Evolutionary conservation across 257 asterid genomes (phyloP).

Genomic region (Penstemon newberryi): DNA sequence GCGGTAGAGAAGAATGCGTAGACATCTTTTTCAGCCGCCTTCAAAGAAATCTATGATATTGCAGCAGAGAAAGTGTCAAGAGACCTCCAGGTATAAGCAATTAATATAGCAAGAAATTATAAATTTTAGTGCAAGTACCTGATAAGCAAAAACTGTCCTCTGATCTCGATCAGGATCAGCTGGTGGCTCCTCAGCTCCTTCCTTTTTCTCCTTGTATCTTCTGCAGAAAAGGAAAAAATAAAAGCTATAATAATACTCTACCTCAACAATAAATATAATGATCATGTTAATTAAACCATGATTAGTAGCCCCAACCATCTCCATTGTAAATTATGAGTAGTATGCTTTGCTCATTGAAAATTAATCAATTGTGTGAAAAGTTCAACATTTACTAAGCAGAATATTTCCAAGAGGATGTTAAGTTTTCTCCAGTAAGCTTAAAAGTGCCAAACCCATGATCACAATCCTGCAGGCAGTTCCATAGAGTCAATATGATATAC

Average conservation of each 20-base stretch:
- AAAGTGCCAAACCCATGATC: slow-evolving; percentile 54
- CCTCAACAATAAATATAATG: slow-evolving; percentile 6
- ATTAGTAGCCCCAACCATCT: slow-evolving; percentile 39
- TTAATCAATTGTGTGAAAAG: slow-evolving; percentile 35
- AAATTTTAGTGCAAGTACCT: slow-evolving; percentile 43
- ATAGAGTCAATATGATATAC: slow-evolving; percentile 53
- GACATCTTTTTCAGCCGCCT: slow-evolving; percentile 70
- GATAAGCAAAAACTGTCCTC: slow-evolving; percentile 80
- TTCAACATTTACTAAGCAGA: slow-evolving; percentile 42
- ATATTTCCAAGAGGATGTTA: slow-evolving; percentile 46
- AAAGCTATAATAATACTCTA: slow-evolving; percentile 16
- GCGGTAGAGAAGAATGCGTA: slow-evolving; percentile 70
- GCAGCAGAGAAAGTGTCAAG: slow-evolving; percentile 28
- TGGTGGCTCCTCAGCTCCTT: slow-evolving; percentile 51
- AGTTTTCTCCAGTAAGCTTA: slow-evolving; percentile 52
- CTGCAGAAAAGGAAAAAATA: slow-evolving; percentile 39
- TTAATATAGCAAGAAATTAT: slow-evolving; percentile 20
- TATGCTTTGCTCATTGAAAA: slow-evolving; percentile 38
- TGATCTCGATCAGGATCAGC: slow-evolving; percentile 74
- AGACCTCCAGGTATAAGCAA: slow-evolving; percentile 27
- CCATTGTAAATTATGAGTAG: slow-evolving; percentile 31
- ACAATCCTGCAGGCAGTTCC: slow-evolving; percentile 64
- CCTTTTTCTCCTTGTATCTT: slow-evolving; percentile 61
- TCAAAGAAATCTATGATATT: slow-evolving; percentile 52
- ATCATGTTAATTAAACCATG: slow-evolving; percentile 37